Evolutionary conservation across 1,284 basidiomycete genomes (phyloP).

Genomic region (Sporisorium graminicola): DNA sequence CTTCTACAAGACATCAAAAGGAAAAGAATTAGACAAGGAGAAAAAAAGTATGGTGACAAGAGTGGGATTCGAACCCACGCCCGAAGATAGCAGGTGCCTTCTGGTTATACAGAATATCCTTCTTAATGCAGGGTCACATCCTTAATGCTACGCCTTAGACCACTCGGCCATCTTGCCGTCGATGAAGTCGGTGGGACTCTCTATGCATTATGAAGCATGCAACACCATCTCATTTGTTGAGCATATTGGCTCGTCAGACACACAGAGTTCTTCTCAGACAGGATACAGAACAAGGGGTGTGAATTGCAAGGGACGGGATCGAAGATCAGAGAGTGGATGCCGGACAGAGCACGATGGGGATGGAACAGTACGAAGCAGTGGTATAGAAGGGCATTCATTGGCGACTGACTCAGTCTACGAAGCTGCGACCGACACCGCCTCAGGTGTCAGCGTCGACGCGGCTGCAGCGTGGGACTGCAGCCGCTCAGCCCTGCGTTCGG

Average conservation of each 20-base stretch:
- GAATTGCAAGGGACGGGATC: constrained; percentile 5
- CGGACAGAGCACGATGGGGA: too few relatives aligned
- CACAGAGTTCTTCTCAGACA: too few relatives aligned
- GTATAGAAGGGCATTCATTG: not conserved
- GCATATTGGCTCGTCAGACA: not conserved
- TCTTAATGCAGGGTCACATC: too few relatives aligned
- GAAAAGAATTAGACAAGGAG: not conserved
- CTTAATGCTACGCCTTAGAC: constrained; percentile 62
- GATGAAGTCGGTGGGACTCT: not conserved
- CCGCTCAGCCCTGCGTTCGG: constrained; percentile 36
- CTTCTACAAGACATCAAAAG: not conserved
- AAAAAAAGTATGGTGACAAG: constrained; percentile 55
- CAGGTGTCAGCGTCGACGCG: not conserved
- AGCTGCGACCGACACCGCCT: constrained; percentile 7
- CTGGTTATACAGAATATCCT: constrained; percentile 36
- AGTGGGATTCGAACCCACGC: constrained; percentile 70
- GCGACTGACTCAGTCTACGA: not conserved
- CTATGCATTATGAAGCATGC: not conserved
- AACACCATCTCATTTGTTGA: not conserved
- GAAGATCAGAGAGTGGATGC: too few relatives aligned
- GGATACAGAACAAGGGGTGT: not conserved
- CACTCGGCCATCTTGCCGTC: constrained; percentile 57
- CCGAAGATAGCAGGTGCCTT: constrained; percentile 61
- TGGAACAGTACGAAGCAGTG: too few relatives aligned
- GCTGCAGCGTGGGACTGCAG: constrained; percentile 17